Base-by-base conservation (phyloP, 2,329 filamentous ascomycete species). In the Colletotrichum eleusines region DNA sequence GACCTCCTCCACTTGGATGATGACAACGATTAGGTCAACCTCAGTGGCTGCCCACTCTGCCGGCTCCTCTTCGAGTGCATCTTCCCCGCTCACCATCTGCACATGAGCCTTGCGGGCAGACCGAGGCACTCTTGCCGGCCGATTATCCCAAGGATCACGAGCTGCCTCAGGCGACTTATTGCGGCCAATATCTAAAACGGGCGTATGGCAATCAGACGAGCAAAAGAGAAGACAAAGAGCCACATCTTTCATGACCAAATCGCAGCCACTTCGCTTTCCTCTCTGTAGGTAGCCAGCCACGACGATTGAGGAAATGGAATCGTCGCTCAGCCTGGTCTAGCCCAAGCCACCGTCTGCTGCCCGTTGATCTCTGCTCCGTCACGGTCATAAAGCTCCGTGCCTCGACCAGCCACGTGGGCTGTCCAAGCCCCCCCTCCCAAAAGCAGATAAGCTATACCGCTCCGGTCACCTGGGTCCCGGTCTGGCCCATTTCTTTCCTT, bases 391-490 rank as follows among this genome's bases (percentile, higher is more conserved):
- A 67, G 51, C 68, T 67, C 63, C 57, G 63, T 71, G 68, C 64
- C 57, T 70, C 28, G 46, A 28, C 57, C 51, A 50, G 64, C 68
- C 68, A 71, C 68, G 68, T 71, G 68, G 68, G 44, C 18, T 44
- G 2, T n/a, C 51, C 11, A 38, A 57, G 42, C 42, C n/a, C 35
- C 6, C 9, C 33, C 54, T 55, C 57, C 46, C 35, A 58, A 71
- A 67, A 62, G 50, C 57, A 71, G 63, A 67, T 67, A 71, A 58
- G 58, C 68, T 70, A 67, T 63, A 42, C 63, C 58, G 44, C 44
- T 67, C 63, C 67, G 63, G 67, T 71, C 63, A 18, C 58, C 64
- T 67, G 63, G 63, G 58, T 58, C 63, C 46, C 57, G 68, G 57
- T 44, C 57, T 42, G 50, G 51, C 28, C 63, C 68, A 38, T 20